Base-by-base conservation (phyloP, 2,329 filamentous ascomycete species). In the Aspergillus brunneoviolaceus region DNA sequence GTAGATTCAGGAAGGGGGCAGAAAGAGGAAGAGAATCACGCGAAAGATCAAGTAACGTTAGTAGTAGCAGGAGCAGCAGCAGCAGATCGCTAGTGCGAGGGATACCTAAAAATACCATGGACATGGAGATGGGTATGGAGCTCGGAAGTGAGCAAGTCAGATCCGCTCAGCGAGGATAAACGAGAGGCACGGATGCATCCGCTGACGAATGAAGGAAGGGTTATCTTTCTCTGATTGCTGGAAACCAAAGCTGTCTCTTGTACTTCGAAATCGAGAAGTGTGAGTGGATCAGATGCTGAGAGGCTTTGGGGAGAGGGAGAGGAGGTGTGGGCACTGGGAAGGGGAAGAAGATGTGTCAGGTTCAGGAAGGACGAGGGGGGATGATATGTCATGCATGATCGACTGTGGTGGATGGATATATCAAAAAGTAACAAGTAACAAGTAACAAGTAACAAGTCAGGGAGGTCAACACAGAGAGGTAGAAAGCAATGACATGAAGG, bases 321-420 rank as follows among this genome's bases (percentile, higher is more conserved):
- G 56, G 50, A 19, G 23, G 57, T 23, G 27, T 29, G 27, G 27
- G 7, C 7, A 29, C 27, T 29, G 7, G 27, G 27, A 29, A 29
- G 39, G 51, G 50, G 51, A 45, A 52, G 63, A 66, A 50, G 63
- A 66, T 66, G 64, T 65, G 64, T 66, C 64, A 62, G 63, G 57
- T 66, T 52, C 55, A 16, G 55, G 59, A 52, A 39, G 59, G 59
- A 59, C 55, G 58, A 59, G 57, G 60, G 48, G 25, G 55, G 59
- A 60, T 64, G 63, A 67, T 66, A 67, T 67, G 64, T 67, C 65
- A 64, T 66, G 65, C 65, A 65, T 64, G 60, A 62, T 64, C 56
- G 58, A 62, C 57, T 49, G 55, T 55, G 31, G 60, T 61, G 55
- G 63, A 59, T 58, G 53, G 55, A 51, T 31, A 55, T 45, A 45